Evolutionary conservation across 306 rosid species (phyloP), one percentile per base, ranked within the genome.

Genomic region (Cucumis melo): DNA sequence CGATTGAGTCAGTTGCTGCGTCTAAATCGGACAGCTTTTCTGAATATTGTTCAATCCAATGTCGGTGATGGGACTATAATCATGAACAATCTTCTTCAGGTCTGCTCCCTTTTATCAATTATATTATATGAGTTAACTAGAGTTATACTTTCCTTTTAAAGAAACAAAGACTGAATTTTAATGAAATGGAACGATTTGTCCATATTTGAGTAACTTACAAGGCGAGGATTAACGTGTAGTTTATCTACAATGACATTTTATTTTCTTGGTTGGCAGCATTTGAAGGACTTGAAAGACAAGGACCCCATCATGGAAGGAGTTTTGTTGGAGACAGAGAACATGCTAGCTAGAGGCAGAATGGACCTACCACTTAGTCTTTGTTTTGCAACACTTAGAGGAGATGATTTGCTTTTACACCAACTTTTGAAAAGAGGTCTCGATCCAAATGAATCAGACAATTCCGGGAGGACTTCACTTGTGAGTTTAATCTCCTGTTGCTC

Each of bases 11-110:
- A 90, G 80, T 78, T 95, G 44, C 84, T 95, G 59, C 87, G 99
- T 79, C 76, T 95, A 78, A 95, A 89, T 81, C 89, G 97, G 17
- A 86, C 96, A 4, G 80, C 84, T 0, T 92, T 95, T 85, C 57
- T 92, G 79, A 95, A 82, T 66, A 87, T 89, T 54, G 95, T 95
- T 76, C 93, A 92, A 55, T 90, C 99, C 74, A 90, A 92, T 61
- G 86, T 95, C 3, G 99, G 96, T 10, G 99, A 95, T 55, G 99
- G 98, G 76, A 88, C 91, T 79, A 81, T 92, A 67, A 92, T 92
- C 77, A 89, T 95, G 97, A 95, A 92, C 51, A 95, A 95, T 83
- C 93, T 95, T 74, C 97, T 95, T 80, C 86, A 92, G 98, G 99
- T 95, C 3, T 46, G 89, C 59, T 57, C 60, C 65, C 51, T 66